Conservation (phyloP, 345 rosid species). For the Physaria fendleri region DNA sequence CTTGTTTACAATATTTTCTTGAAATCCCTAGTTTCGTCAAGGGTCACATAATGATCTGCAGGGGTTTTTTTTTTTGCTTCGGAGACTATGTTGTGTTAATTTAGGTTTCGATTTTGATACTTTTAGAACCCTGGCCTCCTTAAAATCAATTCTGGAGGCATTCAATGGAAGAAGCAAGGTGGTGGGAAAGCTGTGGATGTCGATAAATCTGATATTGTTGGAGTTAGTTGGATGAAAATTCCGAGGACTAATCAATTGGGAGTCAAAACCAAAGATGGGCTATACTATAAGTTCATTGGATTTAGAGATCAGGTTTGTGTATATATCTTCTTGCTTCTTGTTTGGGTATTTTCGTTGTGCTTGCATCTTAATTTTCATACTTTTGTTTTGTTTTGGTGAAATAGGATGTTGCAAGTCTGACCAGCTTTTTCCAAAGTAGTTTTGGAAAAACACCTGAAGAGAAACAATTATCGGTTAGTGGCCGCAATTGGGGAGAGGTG, state of each 20-base stretch:
- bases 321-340: neutral
- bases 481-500: slow-evolving; percentile 97
- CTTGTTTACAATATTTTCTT: neutral
- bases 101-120: slow-evolving; percentile 7
- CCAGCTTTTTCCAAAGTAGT: slow-evolving; percentile 62
- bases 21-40: neutral
- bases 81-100: neutral
- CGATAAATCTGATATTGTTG: slow-evolving; percentile 65
- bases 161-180: slow-evolving; percentile 92
- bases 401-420: slow-evolving; percentile 72
- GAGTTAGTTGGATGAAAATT: slow-evolving; percentile 83
- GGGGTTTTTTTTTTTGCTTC: neutral
- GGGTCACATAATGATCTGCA: neutral
- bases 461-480: slow-evolving; percentile 87
- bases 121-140: slow-evolving; percentile 81
- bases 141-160: slow-evolving; percentile 66
- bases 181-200: slow-evolving; percentile 98
- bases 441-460: slow-evolving; percentile 72
- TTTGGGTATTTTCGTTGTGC: neutral
- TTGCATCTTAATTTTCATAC: neutral
- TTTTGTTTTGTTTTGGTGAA: neutral
- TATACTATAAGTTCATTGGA: slow-evolving; percentile 78
- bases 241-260: slow-evolving; percentile 86
- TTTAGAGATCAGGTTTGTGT: slow-evolving; percentile 74
- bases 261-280: slow-evolving; percentile 67